Evolutionary conservation across 1,284 basidiomycete species (phyloP), one percentile per base, ranked within the genome.

Genomic region (Pterulicium gracile): DNA sequence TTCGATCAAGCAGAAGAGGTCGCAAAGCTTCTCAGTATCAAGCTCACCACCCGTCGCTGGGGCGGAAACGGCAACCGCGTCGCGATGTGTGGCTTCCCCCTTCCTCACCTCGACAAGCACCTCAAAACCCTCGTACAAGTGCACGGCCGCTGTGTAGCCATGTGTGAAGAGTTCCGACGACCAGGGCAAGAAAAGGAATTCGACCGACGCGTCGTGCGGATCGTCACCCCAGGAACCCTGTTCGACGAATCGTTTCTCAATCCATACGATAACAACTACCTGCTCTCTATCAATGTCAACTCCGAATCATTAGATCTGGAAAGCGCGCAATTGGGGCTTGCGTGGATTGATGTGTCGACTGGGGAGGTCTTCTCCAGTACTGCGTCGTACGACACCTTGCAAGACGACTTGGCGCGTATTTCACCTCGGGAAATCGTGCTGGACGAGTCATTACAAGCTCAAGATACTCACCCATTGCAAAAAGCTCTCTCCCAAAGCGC

Each of bases 311-410:
- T 46, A 4, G 4, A 24, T 13, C 23, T 13, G 23, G 22, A 22
- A n/a, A 47, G 49, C 24, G 42, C 27, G 36, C 44, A 55, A 21
- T 51, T 75, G 20, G 87, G 85, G 2, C 65, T 96, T 23, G 90
- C 92, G 2, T 96, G 92, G 82, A 90, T 90, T 21, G 94, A 97
- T 59, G 78, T 94, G n/a, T 93, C 92, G 3, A 96, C 93, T 0
- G 92, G 93, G 50, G 89, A 94, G 57, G 91, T 94, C 62, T 93
- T 88, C 61, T 83, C 86, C 1, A 88, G 87, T 55, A 61, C 63
- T 3, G 70, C 76, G 1, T 65, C 69, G 2, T 49, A 72, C 2
- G 74, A 77, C 7, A 67, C 64, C 41, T 64, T 97, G 17, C 77
- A 79, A 49, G 90, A 96, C 59, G 86, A 95, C 53, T 67, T 96